These are phyloP conservation scores for Bathelium albidoporum DNA, from an alignment of 495 filamentous ascomycete genomes.

Conservation along the genomic window DNA sequence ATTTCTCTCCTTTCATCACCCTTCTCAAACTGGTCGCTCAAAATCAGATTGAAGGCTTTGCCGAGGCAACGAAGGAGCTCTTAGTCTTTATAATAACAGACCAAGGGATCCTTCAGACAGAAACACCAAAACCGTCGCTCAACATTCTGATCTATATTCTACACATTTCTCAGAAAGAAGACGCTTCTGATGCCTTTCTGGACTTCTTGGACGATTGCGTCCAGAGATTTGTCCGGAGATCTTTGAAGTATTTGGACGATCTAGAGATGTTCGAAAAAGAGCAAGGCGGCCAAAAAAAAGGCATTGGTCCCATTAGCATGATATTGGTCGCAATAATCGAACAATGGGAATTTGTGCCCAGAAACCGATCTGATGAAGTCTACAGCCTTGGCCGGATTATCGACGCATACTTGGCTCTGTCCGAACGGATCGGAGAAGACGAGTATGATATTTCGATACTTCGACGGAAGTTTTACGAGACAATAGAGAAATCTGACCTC, in stretches of 20 bases:
- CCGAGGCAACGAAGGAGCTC: constrained; percentile 35
- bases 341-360: constrained; percentile 62
- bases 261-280: constrained; percentile 18
- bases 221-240: constrained; percentile 54
- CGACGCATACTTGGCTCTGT: neutral
- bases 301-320: constrained; percentile 33
- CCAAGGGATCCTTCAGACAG: constrained; percentile 38
- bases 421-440: neutral
- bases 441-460: neutral
- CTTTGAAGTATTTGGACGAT: constrained; percentile 58
- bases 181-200: constrained; percentile 31
- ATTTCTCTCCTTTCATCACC: constrained; percentile 54
- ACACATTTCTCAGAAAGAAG: constrained; percentile 17
- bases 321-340: constrained; percentile 57
- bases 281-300: neutral
- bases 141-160: constrained; percentile 46
- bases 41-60: constrained; percentile 29
- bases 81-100: constrained; percentile 42
- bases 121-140: constrained; percentile 35
- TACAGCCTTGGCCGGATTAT: neutral
- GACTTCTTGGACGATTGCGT: constrained; percentile 74
- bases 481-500: neutral
- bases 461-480: neutral
- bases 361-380: constrained; percentile 24
- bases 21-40: constrained; percentile 45